Base-by-base conservation (phyloP, 2,329 filamentous ascomycete genomes). In the Penicillium janthinellum region DNA sequence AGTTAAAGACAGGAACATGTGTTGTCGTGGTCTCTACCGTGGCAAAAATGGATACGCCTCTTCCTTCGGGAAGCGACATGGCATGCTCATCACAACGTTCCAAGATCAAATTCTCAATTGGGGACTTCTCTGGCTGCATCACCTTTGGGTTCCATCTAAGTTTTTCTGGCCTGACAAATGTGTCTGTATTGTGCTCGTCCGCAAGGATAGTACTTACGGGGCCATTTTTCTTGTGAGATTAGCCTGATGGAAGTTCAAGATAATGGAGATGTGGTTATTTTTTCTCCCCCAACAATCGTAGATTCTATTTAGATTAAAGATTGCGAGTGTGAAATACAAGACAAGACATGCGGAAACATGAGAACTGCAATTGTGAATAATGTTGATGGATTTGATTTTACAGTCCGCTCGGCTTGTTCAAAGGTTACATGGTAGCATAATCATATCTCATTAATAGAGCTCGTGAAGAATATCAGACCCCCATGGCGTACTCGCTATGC, bases 261-360 rank as follows among this genome's bases (percentile, higher is more conserved):
- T 34, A 38, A 42, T 66, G 59, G 64, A 59, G 55, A 59, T 62
- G 58, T 57, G 39, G 64, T 61, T 64, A 59, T 63, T 58, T 66
- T 63, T 64, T 53, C 41, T 47, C 56, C 58, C 59, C 48, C 54
- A 42, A 65, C 61, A 65, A 61, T 15, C 10, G 11, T 53, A 20
- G 4, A 20, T 35, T 6, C 8, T 35, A 5, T 17, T 35, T 7
- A 25, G 1, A 22, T 20, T 15, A 15, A 14, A 8, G 15, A 20
- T 11, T 8, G n/a, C 3, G 10, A 12, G 2, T 17, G 12, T 20
- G 3, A 8, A n/a, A 20, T 20, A 20, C 5, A 2, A 22, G 34
- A 34, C 35, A n/a, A 7, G 28, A 20, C 11, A 25, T 25, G 25
- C 5, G 4, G 25, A 4, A 6, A 31, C 28, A 31, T 31, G 28